Base-by-base conservation (phyloP, 441 rosid genomes). In the Aquilaria agallochum region DNA sequence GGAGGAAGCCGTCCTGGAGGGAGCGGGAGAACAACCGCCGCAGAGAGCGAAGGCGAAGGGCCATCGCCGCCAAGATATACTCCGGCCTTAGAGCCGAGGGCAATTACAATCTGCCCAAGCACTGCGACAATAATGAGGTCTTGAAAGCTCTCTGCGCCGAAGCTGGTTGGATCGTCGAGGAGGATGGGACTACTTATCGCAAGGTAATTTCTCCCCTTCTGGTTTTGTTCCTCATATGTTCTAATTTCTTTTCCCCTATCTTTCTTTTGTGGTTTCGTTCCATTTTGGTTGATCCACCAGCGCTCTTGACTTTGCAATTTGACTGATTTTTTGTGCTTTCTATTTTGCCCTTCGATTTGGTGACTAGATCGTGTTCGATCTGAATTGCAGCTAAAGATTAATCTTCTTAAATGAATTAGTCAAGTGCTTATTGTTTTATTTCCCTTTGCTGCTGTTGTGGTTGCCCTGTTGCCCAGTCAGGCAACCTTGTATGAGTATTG, bases 91-190 rank as follows among this genome's bases (percentile, higher is more conserved):
- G 90, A 47, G 82, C 89, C 68, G 88, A 87, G 72, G 94, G 94
- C 0, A 87, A 76, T 71, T 87, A 60, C 69, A 87, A 83, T 71
- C 88, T 87, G 33, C 90, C 90, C 53, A 87, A 87, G 60, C 94
- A 84, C 67, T 83, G 94, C 46, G 90, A 87, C 71, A 87, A 87
- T 67, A 87, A 84, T 72, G 94, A 87, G 62, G 94, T 87, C 40
- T 80, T 87, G 74, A 83, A 87, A 66, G 94, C 94, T 65, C 88
- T 84, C 11, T 87, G 94, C 32, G n/a, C 69, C 6, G 90, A 87
- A 64, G 94, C 94, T 51, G 89, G 90, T 57, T 87, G 94, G 90
- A 62, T 84, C 50, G 88, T 87, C 4, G 89, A 87, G 69, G 89
- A 87, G n/a, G 94, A 87, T 34, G 94, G 94, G 2, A 83, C 85